phyloP scores from a whole-genome alignment of 1,284 basidiomycete genomes.

The Ganoderma boninense region DNA sequence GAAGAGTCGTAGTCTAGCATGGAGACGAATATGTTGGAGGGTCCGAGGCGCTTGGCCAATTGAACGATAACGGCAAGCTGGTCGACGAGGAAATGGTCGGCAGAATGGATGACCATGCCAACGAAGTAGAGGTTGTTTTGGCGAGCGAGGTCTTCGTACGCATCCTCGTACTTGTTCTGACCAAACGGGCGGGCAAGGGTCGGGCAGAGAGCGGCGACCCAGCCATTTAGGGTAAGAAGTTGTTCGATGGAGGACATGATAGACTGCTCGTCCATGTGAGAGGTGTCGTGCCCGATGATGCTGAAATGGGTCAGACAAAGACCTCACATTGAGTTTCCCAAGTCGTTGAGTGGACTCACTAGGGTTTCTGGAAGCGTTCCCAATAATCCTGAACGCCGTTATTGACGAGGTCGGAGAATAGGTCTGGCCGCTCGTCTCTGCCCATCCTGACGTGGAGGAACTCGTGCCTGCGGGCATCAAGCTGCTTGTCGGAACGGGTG shows the following conservation, averaged over 20 bases:
- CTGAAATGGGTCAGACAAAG: conserved; percentile 45
- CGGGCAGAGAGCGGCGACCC: conserved; percentile 97
- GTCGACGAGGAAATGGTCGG: conserved; percentile 97
- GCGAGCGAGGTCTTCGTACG: conserved; percentile 86
- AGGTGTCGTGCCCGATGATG: conserved; percentile 82
- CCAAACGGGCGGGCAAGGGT: conserved; percentile 91
- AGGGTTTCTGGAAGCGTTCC: conserved; percentile 90
- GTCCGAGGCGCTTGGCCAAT: conserved; percentile 87
- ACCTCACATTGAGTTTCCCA: not conserved
- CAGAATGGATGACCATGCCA: conserved; percentile 93
- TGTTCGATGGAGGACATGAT: conserved; percentile 90
- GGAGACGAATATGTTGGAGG: conserved; percentile 90
- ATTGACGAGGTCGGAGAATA: conserved; percentile 78
- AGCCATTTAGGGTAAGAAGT: conserved; percentile 92
- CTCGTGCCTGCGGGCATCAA: conserved; percentile 87
- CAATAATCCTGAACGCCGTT: conserved; percentile 89
- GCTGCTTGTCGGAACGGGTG: conserved; percentile 80
- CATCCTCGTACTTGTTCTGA: conserved; percentile 83
- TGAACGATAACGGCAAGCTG: conserved; percentile 96
- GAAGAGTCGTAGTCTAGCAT: conserved; percentile 95
- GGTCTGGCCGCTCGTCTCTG: conserved; percentile 82
- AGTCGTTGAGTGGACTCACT: conserved; percentile 57
- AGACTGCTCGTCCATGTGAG: conserved; percentile 88
- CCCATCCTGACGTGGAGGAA: conserved; percentile 90
- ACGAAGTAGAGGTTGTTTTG: conserved; percentile 91